Percentiles rank a stretch among this genome's conserved stretches.
Conservation (phyloP, 1,284 basidiomycete species). For the Ganoderma lingzhi region DNA sequence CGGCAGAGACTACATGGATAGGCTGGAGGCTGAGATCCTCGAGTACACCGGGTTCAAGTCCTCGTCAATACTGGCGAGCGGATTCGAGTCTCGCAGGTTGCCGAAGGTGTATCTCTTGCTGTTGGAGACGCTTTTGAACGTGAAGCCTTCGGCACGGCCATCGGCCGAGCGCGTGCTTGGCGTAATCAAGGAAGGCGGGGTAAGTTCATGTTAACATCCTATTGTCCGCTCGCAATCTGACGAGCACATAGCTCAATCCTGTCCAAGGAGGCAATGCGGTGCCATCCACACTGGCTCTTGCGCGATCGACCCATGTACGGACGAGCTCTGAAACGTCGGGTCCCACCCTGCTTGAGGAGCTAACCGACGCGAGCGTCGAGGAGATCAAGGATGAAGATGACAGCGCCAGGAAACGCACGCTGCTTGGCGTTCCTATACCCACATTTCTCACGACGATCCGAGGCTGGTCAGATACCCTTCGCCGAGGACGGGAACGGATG, state of each 20-base stretch:
- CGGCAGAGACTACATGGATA: conserved; percentile 67
- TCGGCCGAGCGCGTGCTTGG: conserved; percentile 74
- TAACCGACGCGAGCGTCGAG: conserved; percentile 23
- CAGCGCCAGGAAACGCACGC: conserved; percentile 6
- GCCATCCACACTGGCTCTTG: conserved; percentile 17
- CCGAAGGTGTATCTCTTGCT: conserved; percentile 75
- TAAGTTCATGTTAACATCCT: conserved; percentile 41
- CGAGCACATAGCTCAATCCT: conserved; percentile 13
- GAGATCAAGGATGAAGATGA: conserved; percentile 24
- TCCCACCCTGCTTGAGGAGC: conserved; percentile 14
- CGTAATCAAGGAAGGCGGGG: conserved; percentile 73
- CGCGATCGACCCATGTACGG: conserved; percentile 19
- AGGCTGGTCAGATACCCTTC: conserved; percentile 16
- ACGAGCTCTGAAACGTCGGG: conserved; percentile 19
- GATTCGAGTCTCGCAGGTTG: conserved; percentile 73
- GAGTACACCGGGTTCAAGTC: conserved; percentile 81
- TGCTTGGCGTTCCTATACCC: conserved; percentile 13
- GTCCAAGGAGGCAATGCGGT: conserved; percentile 3
- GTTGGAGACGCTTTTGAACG: conserved; percentile 75
- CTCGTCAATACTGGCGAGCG: conserved; percentile 53
- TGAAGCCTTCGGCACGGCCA: conserved; percentile 67
- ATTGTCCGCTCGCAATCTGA: neutral
- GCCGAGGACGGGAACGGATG: conserved; percentile 23
- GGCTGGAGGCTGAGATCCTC: conserved; percentile 78
- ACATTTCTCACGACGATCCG: conserved; percentile 3